Evolutionary conservation across 73 alveolate genomes (phyloP), one percentile per base, ranked within the genome.

Genomic region (Paramecium pentaurelia): DNA sequence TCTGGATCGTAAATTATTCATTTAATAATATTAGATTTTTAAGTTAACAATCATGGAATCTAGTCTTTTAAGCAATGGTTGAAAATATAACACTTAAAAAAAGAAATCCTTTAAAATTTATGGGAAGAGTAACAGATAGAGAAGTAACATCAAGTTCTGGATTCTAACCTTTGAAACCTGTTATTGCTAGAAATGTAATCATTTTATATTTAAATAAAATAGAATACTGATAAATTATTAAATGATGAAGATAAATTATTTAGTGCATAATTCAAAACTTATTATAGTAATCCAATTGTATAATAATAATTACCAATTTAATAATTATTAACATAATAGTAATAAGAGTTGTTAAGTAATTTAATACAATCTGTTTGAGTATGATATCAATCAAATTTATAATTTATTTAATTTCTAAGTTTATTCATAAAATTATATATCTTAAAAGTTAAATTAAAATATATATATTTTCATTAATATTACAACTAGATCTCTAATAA

Each of bases 91-190:
- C 32, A 16, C 27, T 27, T 9, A 80, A 80, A 36, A 80, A 49
- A 47, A 18, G 75, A 27, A 40, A 80, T 11, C 91, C 91, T n/a
- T 6, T 80, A 0, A 73, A 73, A 22, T 73, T 73, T 38, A 30
- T 73, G 54, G 87, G 58, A n/a, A 37, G 60, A 38, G 87, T 37
- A 1, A 22, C 37, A 9, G 87, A 73, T 37, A 73, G 87, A n/a
- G 87, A 73, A 14, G 60, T 73, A 5, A 73, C 87, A 10, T 73
- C 87, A 73, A 40, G 87, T 37, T 73, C 87, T 11, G 87, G 87
- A 73, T 73, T 73, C 47, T 9, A 73, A 38, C 87, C 87, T 2
- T 27, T 73, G 11, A 73, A 73, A 40, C 87, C 87, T 37, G 47
- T 73, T 64, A 34, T 34, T 32, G 28, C 42, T 32, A 64, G 84